Base-by-base conservation (phyloP, 2,329 filamentous ascomycete species). In the Ophiocordyceps camponoti-floridani region DNA sequence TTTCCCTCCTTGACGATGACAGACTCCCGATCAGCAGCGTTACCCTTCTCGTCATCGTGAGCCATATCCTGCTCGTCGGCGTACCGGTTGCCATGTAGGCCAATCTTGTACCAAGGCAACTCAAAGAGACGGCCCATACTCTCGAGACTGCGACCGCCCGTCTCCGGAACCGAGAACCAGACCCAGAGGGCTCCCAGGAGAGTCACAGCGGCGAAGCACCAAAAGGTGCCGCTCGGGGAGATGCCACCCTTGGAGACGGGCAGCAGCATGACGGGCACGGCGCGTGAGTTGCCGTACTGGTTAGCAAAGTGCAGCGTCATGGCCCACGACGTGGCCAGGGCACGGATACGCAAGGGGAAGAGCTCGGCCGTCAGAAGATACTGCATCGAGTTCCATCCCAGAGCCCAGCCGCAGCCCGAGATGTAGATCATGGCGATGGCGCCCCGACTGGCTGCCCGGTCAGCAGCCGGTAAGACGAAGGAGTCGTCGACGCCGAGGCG, bases 221-320 rank as follows among this genome's bases (percentile, higher is more conserved):
- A 79, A 65, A 88, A 88, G 0, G 83, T 87, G 0, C 84, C 84
- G 47, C 70, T 74, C 35, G 69, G 67, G 12, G 59, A 66, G 48
- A 77, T 69, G 1, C 72, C 72, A 2, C 70, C 70, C 1, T 64
- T 31, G 0, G 48, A 16, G 0, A 48, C 45, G 9, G 62, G 50
- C 1, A 87, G 66, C 41, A 88, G 72, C 81, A 87, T 84, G 50
- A 77, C 74, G 1, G 82, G 83, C 0, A 86, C 78, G 0, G 83
- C 81, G 33, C 83, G 78, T 1, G 76, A 72, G 63, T 84, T 86
- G 26, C 82, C 83, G 56, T 84, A 87, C 60, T 86, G 81, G 59
- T 84, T 84, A 47, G 73, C 78, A 55, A 87, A 87, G 60, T 88
- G 82, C 47, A 86, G 71, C 0, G 77, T 82, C 83, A 87, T 87